Evolutionary conservation across 306 rosid species (phyloP), one percentile per base, ranked within the genome.

Genomic region (Sicyos edulis): DNA sequence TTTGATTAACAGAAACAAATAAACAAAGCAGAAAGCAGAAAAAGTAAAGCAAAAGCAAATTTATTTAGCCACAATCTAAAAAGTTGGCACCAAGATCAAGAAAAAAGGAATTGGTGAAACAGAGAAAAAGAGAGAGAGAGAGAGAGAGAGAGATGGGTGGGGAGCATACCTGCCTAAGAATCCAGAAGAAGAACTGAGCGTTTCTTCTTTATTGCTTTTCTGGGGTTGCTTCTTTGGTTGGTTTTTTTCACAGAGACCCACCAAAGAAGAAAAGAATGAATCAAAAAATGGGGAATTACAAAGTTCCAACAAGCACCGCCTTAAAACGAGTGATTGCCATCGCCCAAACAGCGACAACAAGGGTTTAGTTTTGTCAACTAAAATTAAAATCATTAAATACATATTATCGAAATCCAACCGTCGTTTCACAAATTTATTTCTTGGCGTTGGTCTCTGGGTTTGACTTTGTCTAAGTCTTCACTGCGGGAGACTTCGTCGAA

Each of bases 11-110:
- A n/a, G 26, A 17, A n/a, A 42, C 4, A 4, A 17, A 13, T 34
- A 44, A 65, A 7, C 51, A 65, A 66, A 47, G 26, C 26, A 66
- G 11, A 66, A 66, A 45, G 71, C 71, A 66, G 71, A 66, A 66
- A 66, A 45, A 66, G 24, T 9, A 20, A 42, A 45, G 71, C 24
- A 66, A 42, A 66, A 44, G 70, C 70, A 63, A 63, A 26, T 26
- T 26, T 26, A 26, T 26, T 26, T 26, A 64, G 29, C 71, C 70
- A 65, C 19, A 42, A 10, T 42, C 70, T 17, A 44, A 64, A 61
- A 37, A 64, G 52, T 64, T 17, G 3, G 34, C 52, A 16, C 49
- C 16, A 40, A 40, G 70, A 64, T 64, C 29, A 64, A 40, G 26
- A 64, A 64, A 64, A 34, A 40, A 34, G 70, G 40, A 64, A 64